phyloP scores from a whole-genome alignment of 129 eudicot species.

The Tagetes erecta region DNA sequence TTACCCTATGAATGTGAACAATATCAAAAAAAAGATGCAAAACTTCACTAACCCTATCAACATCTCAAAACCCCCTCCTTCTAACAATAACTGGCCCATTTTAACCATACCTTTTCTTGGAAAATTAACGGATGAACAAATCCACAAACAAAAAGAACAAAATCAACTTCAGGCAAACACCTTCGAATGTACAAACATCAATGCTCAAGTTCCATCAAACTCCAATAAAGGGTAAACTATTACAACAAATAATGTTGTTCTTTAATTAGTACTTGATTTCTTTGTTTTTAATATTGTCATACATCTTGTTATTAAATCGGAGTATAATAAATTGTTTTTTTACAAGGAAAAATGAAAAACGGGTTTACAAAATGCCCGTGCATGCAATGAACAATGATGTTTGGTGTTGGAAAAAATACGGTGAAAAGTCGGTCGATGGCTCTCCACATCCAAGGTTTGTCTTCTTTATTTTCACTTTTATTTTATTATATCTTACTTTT shows the following conservation, averaged over 20 bases:
- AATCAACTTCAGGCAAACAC: conserved; percentile 7
- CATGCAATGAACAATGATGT: conserved; percentile 63
- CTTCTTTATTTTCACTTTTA: neutral
- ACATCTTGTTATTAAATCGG: neutral
- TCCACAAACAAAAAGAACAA: conserved; percentile 30
- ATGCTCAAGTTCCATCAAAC: conserved; percentile 36
- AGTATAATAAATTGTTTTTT: neutral
- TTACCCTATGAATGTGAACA: conserved; percentile 28
- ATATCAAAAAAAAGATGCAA: conserved; percentile 43
- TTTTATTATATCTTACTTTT: too few relatives aligned
- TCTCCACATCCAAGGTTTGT: conserved; percentile 78
- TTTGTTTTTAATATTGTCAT: neutral
- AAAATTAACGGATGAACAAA: conserved; percentile 36
- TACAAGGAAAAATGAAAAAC: conserved; percentile 33
- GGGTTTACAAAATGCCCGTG: conserved; percentile 71
- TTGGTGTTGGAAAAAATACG: conserved; percentile 92
- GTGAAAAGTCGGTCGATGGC: conserved; percentile 66
- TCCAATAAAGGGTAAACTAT: conserved; percentile 57
- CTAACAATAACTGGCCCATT: conserved; percentile 33
- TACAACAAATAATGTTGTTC: neutral
- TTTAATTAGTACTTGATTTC: neutral
- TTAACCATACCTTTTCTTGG: conserved; percentile 50
- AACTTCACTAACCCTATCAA: conserved; percentile 48
- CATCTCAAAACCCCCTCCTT: conserved; percentile 22
- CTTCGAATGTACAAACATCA: conserved; percentile 11